These are phyloP conservation scores for Salvia hispanica DNA, from an alignment of 257 asterid genomes.

Conservation along the genomic window DNA sequence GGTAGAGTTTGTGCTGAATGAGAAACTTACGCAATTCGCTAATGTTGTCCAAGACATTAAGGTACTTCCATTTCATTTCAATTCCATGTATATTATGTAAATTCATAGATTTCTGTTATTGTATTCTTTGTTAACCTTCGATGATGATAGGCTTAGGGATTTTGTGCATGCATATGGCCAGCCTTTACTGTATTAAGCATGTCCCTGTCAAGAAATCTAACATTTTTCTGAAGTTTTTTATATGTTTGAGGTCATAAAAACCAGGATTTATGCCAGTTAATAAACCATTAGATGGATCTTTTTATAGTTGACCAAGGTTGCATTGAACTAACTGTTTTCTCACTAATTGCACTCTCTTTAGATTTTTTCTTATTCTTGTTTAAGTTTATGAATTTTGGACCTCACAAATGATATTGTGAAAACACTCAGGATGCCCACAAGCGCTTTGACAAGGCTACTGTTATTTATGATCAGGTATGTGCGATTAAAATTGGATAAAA, in stretches of 20 bases:
- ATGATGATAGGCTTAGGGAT: not conserved
- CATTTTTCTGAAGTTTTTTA: not conserved
- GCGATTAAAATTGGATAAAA: conserved; percentile 12
- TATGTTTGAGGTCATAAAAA: not conserved
- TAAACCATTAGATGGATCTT: conserved; percentile 16
- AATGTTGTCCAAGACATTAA: conserved; percentile 80
- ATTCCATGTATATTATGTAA: conserved; percentile 7
- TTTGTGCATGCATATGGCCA: conserved; percentile 1
- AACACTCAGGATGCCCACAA: conserved; percentile 91
- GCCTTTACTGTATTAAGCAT: conserved; percentile 7
- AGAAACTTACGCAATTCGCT: conserved; percentile 65
- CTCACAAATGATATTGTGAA: conserved; percentile 35
- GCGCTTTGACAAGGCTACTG: conserved; percentile 94
- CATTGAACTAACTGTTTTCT: not conserved
- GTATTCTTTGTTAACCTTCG: too few relatives aligned
- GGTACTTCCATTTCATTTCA: conserved; percentile 51
- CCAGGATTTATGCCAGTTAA: not conserved
- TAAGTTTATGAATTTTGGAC: conserved; percentile 22
- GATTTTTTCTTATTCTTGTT: conserved; percentile 1
- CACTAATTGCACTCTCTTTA: not conserved
- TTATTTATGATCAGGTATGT: conserved; percentile 86
- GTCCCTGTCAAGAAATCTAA: not conserved
- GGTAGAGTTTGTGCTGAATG: conserved; percentile 79
- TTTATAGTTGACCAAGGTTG: conserved; percentile 19
- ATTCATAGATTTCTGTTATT: not conserved